A percentile compares a stretch with the other conserved stretches of the same genome.
These are phyloP conservation scores for Apophysomyces elegans DNA, from an alignment of 371 early-diverging fungal species.

Conservation along the genomic window DNA sequence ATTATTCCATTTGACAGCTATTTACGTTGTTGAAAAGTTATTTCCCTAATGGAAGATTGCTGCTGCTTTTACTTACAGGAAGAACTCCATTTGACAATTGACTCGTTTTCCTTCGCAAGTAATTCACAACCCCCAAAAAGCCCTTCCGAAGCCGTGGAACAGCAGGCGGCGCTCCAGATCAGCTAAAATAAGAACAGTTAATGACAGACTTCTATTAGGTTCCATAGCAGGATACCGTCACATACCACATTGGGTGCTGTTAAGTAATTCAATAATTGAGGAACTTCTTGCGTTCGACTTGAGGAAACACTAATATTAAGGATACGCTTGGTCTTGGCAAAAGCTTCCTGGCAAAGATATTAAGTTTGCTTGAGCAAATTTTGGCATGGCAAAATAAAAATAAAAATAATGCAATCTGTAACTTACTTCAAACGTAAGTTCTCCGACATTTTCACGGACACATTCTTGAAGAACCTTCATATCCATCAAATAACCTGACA, in stretches of 20 bases:
- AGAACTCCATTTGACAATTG: slow-evolving; percentile 67
- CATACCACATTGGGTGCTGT: slow-evolving; percentile 80
- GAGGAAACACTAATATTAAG: slow-evolving; percentile 76
- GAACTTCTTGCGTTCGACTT: slow-evolving; percentile 69
- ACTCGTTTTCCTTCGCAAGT: slow-evolving; percentile 70
- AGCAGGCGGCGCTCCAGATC: slow-evolving; percentile 76
- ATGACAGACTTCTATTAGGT: not conserved
- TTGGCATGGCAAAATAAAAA: too few relatives aligned
- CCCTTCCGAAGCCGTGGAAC: slow-evolving; percentile 61
- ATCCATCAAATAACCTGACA: slow-evolving; percentile 70
- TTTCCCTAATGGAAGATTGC: not conserved
- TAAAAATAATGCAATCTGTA: not conserved
- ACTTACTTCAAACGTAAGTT: slow-evolving; percentile 69
- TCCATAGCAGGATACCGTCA: not conserved
- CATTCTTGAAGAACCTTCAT: slow-evolving; percentile 71
- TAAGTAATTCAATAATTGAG: slow-evolving; percentile 71
- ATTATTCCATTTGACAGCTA: slow-evolving; percentile 54
- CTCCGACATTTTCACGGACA: slow-evolving; percentile 70
- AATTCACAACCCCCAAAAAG: slow-evolving; percentile 65
- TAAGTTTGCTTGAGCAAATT: too few relatives aligned
- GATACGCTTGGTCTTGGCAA: slow-evolving; percentile 62
- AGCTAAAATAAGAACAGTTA: slow-evolving; percentile 35
- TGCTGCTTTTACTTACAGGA: slow-evolving; percentile 37
- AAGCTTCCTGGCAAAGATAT: slow-evolving; percentile 60
- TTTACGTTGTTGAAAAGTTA: too few relatives aligned